These are phyloP conservation scores for Termitomyces sp. DNA, from an alignment of 768 basidiomycete species.

Conservation along the genomic window DNA sequence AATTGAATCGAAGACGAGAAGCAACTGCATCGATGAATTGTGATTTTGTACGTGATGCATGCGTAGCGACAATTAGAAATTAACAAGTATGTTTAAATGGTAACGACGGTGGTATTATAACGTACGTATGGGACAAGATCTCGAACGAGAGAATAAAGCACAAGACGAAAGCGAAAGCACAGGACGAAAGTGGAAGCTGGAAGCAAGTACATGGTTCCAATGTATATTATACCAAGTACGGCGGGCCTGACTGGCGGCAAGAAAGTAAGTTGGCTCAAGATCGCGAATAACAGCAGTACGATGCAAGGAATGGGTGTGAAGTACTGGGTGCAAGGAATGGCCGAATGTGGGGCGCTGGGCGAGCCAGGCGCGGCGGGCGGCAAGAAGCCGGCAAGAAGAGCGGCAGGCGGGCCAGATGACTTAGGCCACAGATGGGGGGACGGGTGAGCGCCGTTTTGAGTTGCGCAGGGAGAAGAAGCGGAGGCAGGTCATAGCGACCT, in stretches of 20 bases:
- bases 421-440: not conserved
- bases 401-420: not conserved
- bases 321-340: too few relatives aligned
- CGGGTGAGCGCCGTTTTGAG: constrained; percentile 15
- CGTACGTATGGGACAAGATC: too few relatives aligned
- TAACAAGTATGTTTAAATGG: too few relatives aligned
- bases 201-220: not conserved
- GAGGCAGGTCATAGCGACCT: constrained; percentile 42
- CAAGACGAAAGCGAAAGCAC: too few relatives aligned
- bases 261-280: not conserved
- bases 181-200: not conserved
- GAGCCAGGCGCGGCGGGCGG: not conserved
- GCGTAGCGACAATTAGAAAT: not conserved
- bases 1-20: too few relatives aligned
- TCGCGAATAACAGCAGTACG: too few relatives aligned
- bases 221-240: not conserved
- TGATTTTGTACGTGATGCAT: not conserved
- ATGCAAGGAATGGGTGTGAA: too few relatives aligned
- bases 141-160: too few relatives aligned
- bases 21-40: not conserved
- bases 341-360: too few relatives aligned
- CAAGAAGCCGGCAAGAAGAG: not conserved
- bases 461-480: constrained; percentile 44
- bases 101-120: not conserved
- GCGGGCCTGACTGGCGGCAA: not conserved